A percentile compares a stretch with the other conserved stretches of the same genome.
Conservation (phyloP, 257 asterid species). For the Ophiorrhiza pumila region DNA sequence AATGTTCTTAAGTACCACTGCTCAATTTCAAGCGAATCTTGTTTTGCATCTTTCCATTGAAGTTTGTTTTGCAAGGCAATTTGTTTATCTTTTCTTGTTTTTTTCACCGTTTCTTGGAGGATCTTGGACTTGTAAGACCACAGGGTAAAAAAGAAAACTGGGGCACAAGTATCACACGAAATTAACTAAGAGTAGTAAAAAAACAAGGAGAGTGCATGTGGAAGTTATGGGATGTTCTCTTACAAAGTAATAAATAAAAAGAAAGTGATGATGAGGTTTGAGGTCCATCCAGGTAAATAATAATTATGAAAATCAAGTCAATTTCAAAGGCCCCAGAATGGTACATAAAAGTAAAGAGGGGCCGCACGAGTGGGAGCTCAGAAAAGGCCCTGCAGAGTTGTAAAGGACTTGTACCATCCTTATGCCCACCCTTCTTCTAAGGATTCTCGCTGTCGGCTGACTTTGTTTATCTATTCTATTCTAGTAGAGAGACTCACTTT, state of each 20-base stretch:
- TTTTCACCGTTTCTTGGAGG: neutral
- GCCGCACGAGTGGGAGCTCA: constrained; percentile 47
- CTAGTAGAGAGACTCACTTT: too few species aligned
- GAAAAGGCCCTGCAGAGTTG: constrained; percentile 22
- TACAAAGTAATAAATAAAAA: neutral
- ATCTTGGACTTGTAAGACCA: neutral
- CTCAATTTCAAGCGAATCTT: too few species aligned
- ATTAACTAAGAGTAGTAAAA: constrained; percentile 2
- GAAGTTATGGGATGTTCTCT: neutral
- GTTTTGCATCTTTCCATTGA: too few species aligned
- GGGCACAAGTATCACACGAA: neutral
- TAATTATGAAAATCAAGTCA: constrained; percentile 9
- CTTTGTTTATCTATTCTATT: constrained; percentile 6
- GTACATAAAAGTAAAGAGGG: constrained; percentile 25
- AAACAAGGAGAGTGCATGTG: constrained; percentile 2
- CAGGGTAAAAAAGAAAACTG: neutral
- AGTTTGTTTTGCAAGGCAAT: too few species aligned
- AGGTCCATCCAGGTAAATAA: neutral
- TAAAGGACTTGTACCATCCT: neutral
- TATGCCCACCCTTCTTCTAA: constrained; percentile 21
- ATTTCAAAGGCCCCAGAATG: constrained; percentile 18
- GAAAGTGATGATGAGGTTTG: neutral
- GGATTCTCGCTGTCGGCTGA: constrained; percentile 45
- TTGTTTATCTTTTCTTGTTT: neutral
- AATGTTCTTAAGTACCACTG: too few species aligned